Percentiles rank a stretch among this genome's conserved stretches.
Conservation (phyloP, 768 basidiomycete genomes). For the Pleurotus salmoneostramineus region DNA sequence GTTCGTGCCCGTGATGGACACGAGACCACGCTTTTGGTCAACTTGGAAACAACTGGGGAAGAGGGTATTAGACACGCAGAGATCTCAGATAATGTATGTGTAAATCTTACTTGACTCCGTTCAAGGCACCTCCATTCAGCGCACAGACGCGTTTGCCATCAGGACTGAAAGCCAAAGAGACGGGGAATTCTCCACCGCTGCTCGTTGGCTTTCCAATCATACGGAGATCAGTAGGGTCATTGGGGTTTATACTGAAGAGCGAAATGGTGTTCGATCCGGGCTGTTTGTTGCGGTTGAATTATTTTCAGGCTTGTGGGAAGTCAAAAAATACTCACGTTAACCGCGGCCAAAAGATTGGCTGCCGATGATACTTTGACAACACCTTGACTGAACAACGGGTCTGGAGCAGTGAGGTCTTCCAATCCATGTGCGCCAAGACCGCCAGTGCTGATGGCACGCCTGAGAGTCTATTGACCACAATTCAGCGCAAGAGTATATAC, state of each 20-base stretch:
- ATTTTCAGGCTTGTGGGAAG: neutral
- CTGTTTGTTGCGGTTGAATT: conserved; percentile 16
- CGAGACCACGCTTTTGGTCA: conserved; percentile 36
- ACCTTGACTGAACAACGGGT: conserved; percentile 38
- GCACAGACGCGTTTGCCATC: conserved; percentile 29
- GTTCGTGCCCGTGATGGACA: conserved; percentile 33
- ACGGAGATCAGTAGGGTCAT: conserved; percentile 34
- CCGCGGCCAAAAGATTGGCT: conserved; percentile 29
- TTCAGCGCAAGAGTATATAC: neutral
- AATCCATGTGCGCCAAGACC: conserved; percentile 34
- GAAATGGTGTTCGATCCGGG: conserved; percentile 44
- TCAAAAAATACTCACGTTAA: conserved; percentile 20
- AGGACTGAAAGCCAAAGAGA: conserved; percentile 36
- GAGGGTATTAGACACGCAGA: neutral
- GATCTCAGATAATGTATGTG: neutral
- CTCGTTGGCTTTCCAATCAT: conserved; percentile 41
- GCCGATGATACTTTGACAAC: conserved; percentile 30
- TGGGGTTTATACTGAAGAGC: conserved; percentile 36
- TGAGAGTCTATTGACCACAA: conserved; percentile 17
- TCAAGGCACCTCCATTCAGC: conserved; percentile 39
- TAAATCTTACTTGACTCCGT: conserved; percentile 32
- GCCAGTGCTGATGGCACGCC: conserved; percentile 24
- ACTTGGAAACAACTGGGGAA: conserved; percentile 38
- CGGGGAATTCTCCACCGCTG: conserved; percentile 47
- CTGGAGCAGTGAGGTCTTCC: conserved; percentile 27